These are phyloP conservation scores for Podosphaera xanthii DNA, from an alignment of 2,329 filamentous ascomycete genomes.

Conservation along the genomic window DNA sequence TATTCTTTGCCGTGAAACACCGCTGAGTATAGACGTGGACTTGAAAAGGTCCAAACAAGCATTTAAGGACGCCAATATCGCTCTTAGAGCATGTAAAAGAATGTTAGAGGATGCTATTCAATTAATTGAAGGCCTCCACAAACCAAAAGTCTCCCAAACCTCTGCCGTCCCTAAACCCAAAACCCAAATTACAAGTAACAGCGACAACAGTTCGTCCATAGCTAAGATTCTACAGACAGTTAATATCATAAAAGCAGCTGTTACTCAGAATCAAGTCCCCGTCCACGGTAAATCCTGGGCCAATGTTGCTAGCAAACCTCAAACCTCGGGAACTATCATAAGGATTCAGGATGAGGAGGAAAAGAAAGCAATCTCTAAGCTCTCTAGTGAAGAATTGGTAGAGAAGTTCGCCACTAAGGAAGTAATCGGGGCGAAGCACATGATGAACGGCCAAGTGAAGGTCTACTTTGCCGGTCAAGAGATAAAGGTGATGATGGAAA, in stretches of 20 bases:
- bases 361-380: not conserved
- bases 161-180: not conserved
- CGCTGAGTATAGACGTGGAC: not conserved
- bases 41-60: not conserved
- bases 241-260: not conserved
- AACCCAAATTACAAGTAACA: not conserved
- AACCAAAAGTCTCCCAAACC: not conserved
- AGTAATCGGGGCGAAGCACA: not conserved
- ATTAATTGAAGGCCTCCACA: not conserved
- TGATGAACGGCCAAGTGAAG: not conserved
- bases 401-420: not conserved
- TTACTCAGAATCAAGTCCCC: not conserved
- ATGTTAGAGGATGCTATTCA: not conserved
- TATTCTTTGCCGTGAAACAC: not conserved
- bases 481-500: not conserved
- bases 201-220: not conserved
- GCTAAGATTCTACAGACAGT: not conserved
- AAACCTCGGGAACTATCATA: not conserved
- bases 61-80: not conserved
- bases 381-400: not conserved
- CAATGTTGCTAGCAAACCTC: not conserved
- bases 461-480: not conserved
- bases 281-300: not conserved
- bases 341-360: not conserved
- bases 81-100: not conserved